These are phyloP conservation scores for Ogataea thermomethanolica DNA, from an alignment of 805 yeast genomes.

Conservation along the genomic window DNA sequence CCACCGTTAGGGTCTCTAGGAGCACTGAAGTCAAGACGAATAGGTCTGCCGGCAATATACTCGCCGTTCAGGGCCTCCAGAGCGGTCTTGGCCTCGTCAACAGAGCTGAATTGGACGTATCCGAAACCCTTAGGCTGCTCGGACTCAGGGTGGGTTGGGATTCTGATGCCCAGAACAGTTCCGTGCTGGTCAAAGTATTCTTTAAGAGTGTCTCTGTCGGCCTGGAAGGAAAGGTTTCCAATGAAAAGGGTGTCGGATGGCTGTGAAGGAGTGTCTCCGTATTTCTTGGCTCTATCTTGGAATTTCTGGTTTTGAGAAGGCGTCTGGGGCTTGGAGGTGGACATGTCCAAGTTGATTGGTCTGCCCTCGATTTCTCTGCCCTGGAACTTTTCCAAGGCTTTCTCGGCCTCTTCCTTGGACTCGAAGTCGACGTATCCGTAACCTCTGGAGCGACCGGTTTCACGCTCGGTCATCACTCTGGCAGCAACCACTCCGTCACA, in stretches of 20 bases:
- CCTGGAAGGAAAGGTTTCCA: slow-evolving; percentile 93
- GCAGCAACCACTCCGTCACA: slow-evolving; percentile 81
- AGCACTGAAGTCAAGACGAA: slow-evolving; percentile 91
- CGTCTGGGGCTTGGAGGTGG: slow-evolving; percentile 73
- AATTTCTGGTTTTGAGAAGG: slow-evolving; percentile 47
- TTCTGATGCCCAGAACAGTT: slow-evolving; percentile 80
- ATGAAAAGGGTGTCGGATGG: slow-evolving; percentile 96
- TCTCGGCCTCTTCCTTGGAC: slow-evolving; percentile 71
- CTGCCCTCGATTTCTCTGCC: slow-evolving; percentile 97
- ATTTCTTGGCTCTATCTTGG: slow-evolving; percentile 79
- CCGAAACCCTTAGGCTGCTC: slow-evolving; percentile 99
- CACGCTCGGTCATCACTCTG: slow-evolving; percentile 89
- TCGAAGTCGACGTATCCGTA: slow-evolving; percentile 97
- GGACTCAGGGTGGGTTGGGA: slow-evolving; percentile 98
- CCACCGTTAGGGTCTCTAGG: slow-evolving; percentile 52
- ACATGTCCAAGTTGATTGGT: slow-evolving; percentile 89
- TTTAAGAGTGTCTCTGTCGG: slow-evolving; percentile 74
- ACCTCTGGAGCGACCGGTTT: slow-evolving; percentile 86
- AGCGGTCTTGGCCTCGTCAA: slow-evolving; percentile 90
- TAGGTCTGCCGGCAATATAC: slow-evolving; percentile 85
- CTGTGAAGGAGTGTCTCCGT: slow-evolving; percentile 84
- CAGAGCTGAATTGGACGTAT: slow-evolving; percentile 83
- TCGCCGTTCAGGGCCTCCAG: slow-evolving; percentile 84
- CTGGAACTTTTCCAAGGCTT: slow-evolving; percentile 79
- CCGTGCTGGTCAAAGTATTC: slow-evolving; percentile 76